phyloP scores from a whole-genome alignment of 2,329 filamentous ascomycete species.

The Penicillium crustosum region DNA sequence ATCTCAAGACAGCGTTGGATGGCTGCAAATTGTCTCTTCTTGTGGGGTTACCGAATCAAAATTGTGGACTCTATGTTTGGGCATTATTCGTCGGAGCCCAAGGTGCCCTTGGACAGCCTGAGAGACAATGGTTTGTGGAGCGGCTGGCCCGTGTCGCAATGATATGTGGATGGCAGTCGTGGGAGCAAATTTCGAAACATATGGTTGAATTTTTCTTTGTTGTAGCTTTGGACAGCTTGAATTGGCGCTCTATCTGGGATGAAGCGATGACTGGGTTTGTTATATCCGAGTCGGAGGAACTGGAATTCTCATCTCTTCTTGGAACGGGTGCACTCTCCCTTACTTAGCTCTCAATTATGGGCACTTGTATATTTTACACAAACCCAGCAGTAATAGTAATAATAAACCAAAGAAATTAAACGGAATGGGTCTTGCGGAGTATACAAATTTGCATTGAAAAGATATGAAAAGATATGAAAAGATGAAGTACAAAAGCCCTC shows the following conservation, averaged over 20 bases:
- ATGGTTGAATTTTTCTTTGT: slow-evolving; percentile 34
- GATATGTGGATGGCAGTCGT: slow-evolving; percentile 32
- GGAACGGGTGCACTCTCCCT: background rate
- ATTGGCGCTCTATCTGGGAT: slow-evolving; percentile 34
- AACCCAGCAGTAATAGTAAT: background rate
- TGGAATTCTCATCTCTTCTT: slow-evolving; percentile 6
- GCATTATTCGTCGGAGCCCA: slow-evolving; percentile 37
- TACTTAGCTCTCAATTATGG: background rate
- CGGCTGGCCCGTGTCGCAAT: slow-evolving; percentile 25
- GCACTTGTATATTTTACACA: background rate
- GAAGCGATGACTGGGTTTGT: slow-evolving; percentile 29
- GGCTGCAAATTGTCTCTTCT: slow-evolving; percentile 21
- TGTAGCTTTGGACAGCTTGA: slow-evolving; percentile 20
- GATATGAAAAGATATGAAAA: background rate
- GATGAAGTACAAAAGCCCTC: background rate
- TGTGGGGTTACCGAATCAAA: slow-evolving; percentile 18
- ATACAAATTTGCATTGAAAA: background rate
- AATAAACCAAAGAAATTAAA: background rate
- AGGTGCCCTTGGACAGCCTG: slow-evolving; percentile 28
- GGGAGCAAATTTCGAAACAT: slow-evolving; percentile 30
- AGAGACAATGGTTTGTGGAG: slow-evolving; percentile 35
- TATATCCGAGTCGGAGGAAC: slow-evolving; percentile 16
- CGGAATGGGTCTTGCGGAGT: background rate
- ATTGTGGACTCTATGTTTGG: slow-evolving; percentile 33
- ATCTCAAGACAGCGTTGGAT: slow-evolving; percentile 26